Percentiles rank a stretch among this genome's conserved stretches.
These are phyloP conservation scores for Lipomyces orientalis DNA, from an alignment of 805 yeast genomes.

Conservation along the genomic window DNA sequence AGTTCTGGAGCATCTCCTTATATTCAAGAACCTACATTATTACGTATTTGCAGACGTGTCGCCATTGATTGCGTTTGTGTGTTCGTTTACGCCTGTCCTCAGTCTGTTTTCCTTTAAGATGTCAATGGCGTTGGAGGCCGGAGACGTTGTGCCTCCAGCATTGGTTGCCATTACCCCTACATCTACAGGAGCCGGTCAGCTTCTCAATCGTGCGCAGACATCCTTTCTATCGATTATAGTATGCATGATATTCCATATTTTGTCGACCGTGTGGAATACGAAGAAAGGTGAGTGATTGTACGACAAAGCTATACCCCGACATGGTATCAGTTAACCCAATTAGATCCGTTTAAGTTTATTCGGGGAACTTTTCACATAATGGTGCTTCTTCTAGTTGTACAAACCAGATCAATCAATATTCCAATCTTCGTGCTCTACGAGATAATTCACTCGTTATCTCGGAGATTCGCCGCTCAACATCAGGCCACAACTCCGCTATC, in stretches of 20 bases:
- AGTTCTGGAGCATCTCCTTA: conserved; percentile 49
- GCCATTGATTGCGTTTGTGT: conserved; percentile 51
- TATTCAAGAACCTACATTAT: conserved; percentile 40
- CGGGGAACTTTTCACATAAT: conserved; percentile 29
- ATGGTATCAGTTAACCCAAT: not conserved
- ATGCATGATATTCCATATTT: conserved; percentile 21
- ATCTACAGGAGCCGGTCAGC: conserved; percentile 13
- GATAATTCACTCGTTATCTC: conserved; percentile 40
- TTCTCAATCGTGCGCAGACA: conserved; percentile 42
- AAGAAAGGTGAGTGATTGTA: conserved; percentile 8
- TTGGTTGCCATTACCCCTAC: conserved; percentile 12
- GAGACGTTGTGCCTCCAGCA: conserved; percentile 56
- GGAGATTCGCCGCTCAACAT: conserved; percentile 25
- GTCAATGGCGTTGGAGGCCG: conserved; percentile 58
- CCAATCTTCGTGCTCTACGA: conserved; percentile 58
- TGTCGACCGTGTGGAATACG: conserved; percentile 23
- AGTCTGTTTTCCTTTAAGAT: conserved; percentile 61
- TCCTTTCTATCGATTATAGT: conserved; percentile 40
- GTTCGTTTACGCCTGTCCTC: conserved; percentile 54
- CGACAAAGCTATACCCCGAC: conserved; percentile 43
- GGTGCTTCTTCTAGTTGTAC: conserved; percentile 49
- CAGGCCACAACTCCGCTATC: conserved; percentile 8
- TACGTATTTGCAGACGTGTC: conserved; percentile 41
- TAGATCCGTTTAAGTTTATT: conserved; percentile 20
- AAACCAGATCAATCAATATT: conserved; percentile 59